phyloP scores from a whole-genome alignment of 306 rosid species.

The Urtica urens region DNA sequence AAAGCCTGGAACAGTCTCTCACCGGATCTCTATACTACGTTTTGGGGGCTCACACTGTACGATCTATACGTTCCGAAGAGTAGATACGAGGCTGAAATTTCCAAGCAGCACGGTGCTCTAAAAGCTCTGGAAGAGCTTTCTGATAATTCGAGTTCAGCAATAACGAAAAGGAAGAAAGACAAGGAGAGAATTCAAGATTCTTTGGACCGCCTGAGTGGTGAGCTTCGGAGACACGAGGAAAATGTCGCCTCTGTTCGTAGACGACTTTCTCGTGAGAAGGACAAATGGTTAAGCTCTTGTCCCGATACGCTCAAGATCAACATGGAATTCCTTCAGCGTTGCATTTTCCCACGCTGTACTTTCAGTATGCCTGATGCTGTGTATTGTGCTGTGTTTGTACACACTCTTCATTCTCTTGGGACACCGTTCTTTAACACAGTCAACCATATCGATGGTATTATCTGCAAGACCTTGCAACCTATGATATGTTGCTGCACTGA shows the following conservation, averaged over 20 bases:
- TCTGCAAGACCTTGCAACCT: constrained; percentile 93
- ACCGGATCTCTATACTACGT: constrained; percentile 90
- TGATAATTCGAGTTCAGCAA: constrained; percentile 95
- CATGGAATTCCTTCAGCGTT: constrained; percentile 99
- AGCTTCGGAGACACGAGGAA: constrained; percentile 76
- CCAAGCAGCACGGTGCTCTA: constrained; percentile 76
- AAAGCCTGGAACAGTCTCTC: constrained; percentile 98
- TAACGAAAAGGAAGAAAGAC: constrained; percentile 88
- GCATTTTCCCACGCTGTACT: constrained; percentile 97
- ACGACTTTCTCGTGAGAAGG: constrained; percentile 81
- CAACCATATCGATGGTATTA: constrained; percentile 91
- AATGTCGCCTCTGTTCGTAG: constrained; percentile 75
- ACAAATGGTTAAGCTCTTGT: constrained; percentile 92
- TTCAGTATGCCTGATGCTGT: constrained; percentile 99
- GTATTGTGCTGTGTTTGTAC: constrained; percentile 95
- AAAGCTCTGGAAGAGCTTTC: constrained; percentile 91
- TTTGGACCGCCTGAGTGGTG: constrained; percentile 73
- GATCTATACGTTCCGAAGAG: constrained; percentile 87
- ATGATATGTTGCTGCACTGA: constrained; percentile 99
- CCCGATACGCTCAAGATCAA: constrained; percentile 95
- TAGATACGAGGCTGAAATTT: constrained; percentile 80
- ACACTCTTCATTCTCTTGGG: constrained; percentile 94
- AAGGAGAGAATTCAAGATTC: constrained; percentile 98
- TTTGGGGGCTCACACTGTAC: constrained; percentile 98
- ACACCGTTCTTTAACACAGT: constrained; percentile 98